A percentile compares a stretch with the other conserved stretches of the same genome.
These are phyloP conservation scores for Berkeleyomyces basicola DNA, from an alignment of 2,329 filamentous ascomycete species.

Conservation along the genomic window DNA sequence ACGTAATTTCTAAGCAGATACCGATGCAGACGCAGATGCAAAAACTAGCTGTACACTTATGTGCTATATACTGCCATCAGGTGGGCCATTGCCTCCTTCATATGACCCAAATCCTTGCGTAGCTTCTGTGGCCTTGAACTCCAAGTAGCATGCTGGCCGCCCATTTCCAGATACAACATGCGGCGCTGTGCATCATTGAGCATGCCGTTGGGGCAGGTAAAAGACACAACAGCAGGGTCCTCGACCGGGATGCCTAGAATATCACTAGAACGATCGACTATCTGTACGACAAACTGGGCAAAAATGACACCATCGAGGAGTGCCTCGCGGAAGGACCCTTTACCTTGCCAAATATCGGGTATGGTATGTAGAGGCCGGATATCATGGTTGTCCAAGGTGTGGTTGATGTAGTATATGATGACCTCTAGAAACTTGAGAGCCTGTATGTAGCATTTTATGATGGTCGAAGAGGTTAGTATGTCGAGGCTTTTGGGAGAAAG, in stretches of 20 bases:
- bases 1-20: no score
- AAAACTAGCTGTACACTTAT: no score
- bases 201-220: neutral
- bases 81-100: neutral
- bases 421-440: constrained; percentile 18
- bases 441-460: constrained; percentile 20
- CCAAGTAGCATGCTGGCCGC: constrained; percentile 1
- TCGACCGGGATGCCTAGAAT: constrained; percentile 17
- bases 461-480: constrained; percentile 18
- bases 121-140: constrained; percentile 7
- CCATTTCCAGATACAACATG: constrained; percentile 9
- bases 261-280: constrained; percentile 18
- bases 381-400: constrained; percentile 14
- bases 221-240: neutral
- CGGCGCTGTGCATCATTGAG: constrained; percentile 2
- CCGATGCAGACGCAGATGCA: no score
- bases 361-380: constrained; percentile 13
- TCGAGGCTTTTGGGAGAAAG: constrained; percentile 14
- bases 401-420: constrained; percentile 14
- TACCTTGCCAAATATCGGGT: constrained; percentile 17
- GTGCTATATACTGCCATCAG: neutral
- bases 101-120: neutral
- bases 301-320: constrained; percentile 19
- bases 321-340: constrained; percentile 17
- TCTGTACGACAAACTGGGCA: constrained; percentile 17